Evolutionary conservation across 345 rosid genomes (phyloP).

Genomic region (Litchi chinensis): DNA sequence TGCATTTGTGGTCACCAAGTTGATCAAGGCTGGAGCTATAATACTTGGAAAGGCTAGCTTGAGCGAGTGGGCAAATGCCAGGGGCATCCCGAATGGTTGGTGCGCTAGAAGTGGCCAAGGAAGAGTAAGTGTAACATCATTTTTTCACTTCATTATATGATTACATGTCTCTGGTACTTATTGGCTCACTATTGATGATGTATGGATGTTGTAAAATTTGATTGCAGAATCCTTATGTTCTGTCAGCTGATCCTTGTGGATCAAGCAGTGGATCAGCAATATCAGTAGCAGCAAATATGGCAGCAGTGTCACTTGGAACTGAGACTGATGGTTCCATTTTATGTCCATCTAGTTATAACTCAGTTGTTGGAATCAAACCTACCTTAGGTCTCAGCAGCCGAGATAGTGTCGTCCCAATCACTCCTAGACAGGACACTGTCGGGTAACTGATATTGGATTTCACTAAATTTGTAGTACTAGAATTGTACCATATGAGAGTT

Average conservation of each 20-base stretch:
- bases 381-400: slow-evolving; percentile 34
- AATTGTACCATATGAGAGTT: too few species aligned
- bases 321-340: slow-evolving; percentile 30
- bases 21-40: slow-evolving; percentile 64
- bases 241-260: slow-evolving; percentile 23
- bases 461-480: too few species aligned
- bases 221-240: slow-evolving; percentile 26
- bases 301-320: slow-evolving; percentile 28
- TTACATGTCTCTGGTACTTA: too few species aligned
- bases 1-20: slow-evolving; percentile 59
- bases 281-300: slow-evolving; percentile 35
- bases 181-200: slow-evolving; percentile 31
- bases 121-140: slow-evolving; percentile 41
- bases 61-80: slow-evolving; percentile 61
- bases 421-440: slow-evolving; percentile 32
- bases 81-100: slow-evolving; percentile 48
- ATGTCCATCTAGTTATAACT: slow-evolving; percentile 28
- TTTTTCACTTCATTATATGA: slow-evolving; percentile 40
- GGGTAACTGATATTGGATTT: slow-evolving; percentile 22
- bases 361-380: slow-evolving; percentile 36
- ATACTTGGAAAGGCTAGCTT: slow-evolving; percentile 79
- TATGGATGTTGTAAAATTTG: not conserved
- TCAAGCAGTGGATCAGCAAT: slow-evolving; percentile 30
- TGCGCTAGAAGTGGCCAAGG: slow-evolving; percentile 69
- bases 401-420: slow-evolving; percentile 28